Conservation (phyloP, 2,329 filamentous ascomycete species). For the Aspergillus sp. region DNA sequence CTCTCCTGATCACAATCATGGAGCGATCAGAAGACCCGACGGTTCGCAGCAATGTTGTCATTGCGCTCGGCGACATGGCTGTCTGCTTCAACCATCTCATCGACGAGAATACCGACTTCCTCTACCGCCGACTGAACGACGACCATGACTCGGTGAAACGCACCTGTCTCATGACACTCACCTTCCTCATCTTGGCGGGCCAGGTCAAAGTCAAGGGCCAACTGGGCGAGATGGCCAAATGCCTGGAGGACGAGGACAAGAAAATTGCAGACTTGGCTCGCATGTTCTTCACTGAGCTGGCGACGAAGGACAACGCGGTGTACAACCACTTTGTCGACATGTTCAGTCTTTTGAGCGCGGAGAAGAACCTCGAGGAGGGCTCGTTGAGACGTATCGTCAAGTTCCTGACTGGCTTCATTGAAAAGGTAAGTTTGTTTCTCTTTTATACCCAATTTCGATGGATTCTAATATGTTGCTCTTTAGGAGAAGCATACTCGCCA, state of each 20-base stretch:
- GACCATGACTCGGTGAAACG: constrained; percentile 83
- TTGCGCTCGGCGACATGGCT: constrained; percentile 96
- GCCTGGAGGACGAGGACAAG: constrained; percentile 90
- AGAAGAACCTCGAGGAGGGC: constrained; percentile 71
- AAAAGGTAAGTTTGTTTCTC: constrained; percentile 61
- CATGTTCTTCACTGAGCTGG: constrained; percentile 98
- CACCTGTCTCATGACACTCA: constrained; percentile 96
- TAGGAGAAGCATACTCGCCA: constrained; percentile 97
- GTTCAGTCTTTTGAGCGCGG: constrained; percentile 85
- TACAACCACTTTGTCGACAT: constrained; percentile 99
- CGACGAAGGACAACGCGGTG: constrained; percentile 96
- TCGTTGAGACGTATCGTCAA: constrained; percentile 77
- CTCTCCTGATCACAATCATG: constrained; percentile 93
- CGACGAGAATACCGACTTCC: constrained; percentile 96
- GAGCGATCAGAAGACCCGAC: constrained; percentile 88
- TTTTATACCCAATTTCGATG: not conserved
- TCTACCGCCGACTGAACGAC: constrained; percentile 89
- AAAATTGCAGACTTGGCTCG: constrained; percentile 84
- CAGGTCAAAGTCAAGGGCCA: constrained; percentile 99
- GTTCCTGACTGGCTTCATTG: constrained; percentile 90
- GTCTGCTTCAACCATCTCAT: constrained; percentile 99
- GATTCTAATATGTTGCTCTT: constrained; percentile 2
- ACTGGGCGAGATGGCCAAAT: constrained; percentile 98
- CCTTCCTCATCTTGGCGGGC: constrained; percentile 90
- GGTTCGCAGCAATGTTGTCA: constrained; percentile 90